Percentiles rank a stretch among this genome's conserved stretches.
phyloP scores from a whole-genome alignment of 768 basidiomycete genomes.

The Hygrophorus russula region DNA sequence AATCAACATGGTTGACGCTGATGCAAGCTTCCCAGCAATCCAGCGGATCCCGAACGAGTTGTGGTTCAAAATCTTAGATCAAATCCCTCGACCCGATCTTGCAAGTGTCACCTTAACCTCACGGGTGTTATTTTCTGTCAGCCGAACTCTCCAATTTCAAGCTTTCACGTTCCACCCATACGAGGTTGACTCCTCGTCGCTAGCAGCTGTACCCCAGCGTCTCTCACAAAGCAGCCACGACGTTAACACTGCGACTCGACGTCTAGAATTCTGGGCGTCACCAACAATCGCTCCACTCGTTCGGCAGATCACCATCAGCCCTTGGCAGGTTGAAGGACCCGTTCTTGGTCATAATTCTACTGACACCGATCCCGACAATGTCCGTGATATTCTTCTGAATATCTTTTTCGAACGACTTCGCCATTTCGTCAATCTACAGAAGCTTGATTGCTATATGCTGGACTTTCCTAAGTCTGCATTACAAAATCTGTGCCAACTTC shows the following conservation, averaged over 20 bases:
- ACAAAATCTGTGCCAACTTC: background rate
- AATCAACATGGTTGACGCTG: conserved; percentile 1
- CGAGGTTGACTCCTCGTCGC: background rate
- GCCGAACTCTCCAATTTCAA: background rate
- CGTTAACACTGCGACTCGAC: background rate
- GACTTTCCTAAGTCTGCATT: background rate
- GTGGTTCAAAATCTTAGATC: background rate
- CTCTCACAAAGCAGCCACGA: background rate
- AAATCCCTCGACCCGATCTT: background rate
- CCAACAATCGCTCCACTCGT: background rate
- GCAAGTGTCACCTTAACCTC: background rate
- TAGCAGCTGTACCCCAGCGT: background rate
- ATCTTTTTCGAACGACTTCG: background rate
- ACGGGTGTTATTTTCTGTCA: background rate
- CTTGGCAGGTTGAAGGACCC: background rate
- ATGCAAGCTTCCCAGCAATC: background rate
- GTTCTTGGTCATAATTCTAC: too few species aligned
- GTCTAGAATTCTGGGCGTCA: background rate
- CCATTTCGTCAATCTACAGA: background rate
- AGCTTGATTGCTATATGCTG: background rate
- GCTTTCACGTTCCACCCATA: background rate
- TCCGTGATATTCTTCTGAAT: background rate
- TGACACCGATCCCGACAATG: too few species aligned
- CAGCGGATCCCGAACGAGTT: background rate
- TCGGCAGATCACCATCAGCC: background rate